Evolutionary conservation across 2,329 filamentous ascomycete genomes (phyloP).

Genomic region (Alternaria metachromatica): DNA sequence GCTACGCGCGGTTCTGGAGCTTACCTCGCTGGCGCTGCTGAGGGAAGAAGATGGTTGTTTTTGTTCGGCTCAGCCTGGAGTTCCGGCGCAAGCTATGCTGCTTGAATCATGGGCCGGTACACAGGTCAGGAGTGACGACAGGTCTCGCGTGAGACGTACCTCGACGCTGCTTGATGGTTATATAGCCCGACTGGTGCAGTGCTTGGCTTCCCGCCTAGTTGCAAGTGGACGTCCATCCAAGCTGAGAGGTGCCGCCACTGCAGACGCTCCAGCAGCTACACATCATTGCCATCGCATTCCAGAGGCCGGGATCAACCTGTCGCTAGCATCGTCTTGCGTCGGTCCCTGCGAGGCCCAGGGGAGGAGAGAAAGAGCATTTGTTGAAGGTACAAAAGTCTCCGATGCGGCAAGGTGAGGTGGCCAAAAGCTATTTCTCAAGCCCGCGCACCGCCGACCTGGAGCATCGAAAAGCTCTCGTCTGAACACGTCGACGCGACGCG

Average conservation of each 20-base stretch:
- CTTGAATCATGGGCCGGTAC: slow-evolving; percentile 9
- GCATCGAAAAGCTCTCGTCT: slow-evolving; percentile 22
- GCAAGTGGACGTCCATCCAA: slow-evolving; percentile 33
- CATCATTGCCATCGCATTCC: slow-evolving; percentile 27
- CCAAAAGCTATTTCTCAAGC: slow-evolving; percentile 32
- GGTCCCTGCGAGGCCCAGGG: slow-evolving; percentile 25
- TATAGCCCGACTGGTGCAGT: slow-evolving; percentile 13
- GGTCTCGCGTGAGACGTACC: background rate
- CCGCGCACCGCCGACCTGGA: slow-evolving; percentile 32
- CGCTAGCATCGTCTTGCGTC: slow-evolving; percentile 27
- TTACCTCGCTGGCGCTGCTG: slow-evolving; percentile 23
- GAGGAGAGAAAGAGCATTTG: slow-evolving; percentile 36
- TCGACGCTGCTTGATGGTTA: slow-evolving; percentile 4
- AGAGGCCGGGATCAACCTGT: slow-evolving; percentile 27
- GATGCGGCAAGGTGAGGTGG: slow-evolving; percentile 33
- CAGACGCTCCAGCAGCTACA: slow-evolving; percentile 31
- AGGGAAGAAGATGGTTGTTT: slow-evolving; percentile 16
- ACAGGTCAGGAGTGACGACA: background rate
- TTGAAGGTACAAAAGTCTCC: slow-evolving; percentile 29
- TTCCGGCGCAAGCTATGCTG: slow-evolving; percentile 13
- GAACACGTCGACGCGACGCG: slow-evolving; percentile 24
- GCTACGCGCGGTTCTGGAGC: slow-evolving; percentile 27
- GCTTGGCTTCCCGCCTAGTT: slow-evolving; percentile 33
- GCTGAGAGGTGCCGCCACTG: slow-evolving; percentile 40
- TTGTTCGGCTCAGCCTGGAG: slow-evolving; percentile 22